Evolutionary conservation across 768 basidiomycete species (phyloP).

Genomic region (Fibroporia radiculosa): DNA sequence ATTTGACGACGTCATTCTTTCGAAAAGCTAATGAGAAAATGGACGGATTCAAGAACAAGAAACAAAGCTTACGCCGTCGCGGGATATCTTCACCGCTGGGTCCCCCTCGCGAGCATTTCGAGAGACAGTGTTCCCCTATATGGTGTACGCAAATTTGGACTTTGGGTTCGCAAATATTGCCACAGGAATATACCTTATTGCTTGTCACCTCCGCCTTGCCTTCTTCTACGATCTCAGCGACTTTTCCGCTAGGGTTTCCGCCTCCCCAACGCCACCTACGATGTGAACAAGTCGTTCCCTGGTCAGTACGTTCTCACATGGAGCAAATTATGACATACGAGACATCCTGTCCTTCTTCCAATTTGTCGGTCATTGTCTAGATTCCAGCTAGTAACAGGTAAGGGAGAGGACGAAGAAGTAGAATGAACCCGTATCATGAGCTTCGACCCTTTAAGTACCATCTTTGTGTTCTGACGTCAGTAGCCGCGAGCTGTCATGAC

Average conservation of each 20-base stretch:
- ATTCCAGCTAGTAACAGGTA: too few relatives aligned
- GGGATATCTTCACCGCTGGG: slow-evolving; percentile 40
- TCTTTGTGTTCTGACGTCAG: too few relatives aligned
- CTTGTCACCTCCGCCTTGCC: slow-evolving; percentile 37
- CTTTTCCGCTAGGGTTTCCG: slow-evolving; percentile 25
- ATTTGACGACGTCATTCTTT: slow-evolving; percentile 45
- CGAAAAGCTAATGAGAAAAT: background rate
- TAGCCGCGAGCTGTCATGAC: too few relatives aligned
- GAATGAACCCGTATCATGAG: too few relatives aligned
- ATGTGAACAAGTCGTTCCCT: background rate
- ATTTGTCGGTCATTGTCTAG: slow-evolving; percentile 25
- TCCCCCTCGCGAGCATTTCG: slow-evolving; percentile 39
- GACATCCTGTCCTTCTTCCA: slow-evolving; percentile 27
- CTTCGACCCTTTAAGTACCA: too few relatives aligned
- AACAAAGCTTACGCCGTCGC: slow-evolving; percentile 31
- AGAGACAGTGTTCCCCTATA: slow-evolving; percentile 34
- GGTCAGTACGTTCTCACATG: background rate
- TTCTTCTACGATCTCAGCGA: slow-evolving; percentile 34
- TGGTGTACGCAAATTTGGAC: background rate
- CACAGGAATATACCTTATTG: slow-evolving; percentile 28
- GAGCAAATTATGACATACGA: slow-evolving; percentile 21
- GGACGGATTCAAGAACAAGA: background rate
- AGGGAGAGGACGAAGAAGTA: too few relatives aligned
- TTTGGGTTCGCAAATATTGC: too few relatives aligned
- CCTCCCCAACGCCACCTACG: slow-evolving; percentile 31